Percentiles rank a stretch among this genome's conserved stretches.
These are phyloP conservation scores for Calcarisporium arbuscula DNA, from an alignment of 2,329 filamentous ascomycete species.

Conservation along the genomic window DNA sequence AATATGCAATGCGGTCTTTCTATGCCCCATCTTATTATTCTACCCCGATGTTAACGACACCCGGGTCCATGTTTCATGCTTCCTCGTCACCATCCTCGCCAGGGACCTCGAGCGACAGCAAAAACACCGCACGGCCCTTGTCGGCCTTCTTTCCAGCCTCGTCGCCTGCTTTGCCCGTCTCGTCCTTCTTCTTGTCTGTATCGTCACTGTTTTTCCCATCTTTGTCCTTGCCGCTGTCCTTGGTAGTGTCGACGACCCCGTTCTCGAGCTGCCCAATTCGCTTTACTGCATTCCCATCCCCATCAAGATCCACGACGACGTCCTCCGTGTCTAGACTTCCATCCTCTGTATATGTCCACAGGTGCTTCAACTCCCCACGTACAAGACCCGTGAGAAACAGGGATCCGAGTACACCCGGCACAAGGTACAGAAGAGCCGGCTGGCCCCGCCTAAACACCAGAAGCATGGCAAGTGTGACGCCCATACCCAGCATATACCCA, in stretches of 20 bases:
- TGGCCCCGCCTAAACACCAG: constrained; percentile 75
- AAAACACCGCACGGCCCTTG: constrained; percentile 23
- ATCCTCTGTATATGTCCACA: constrained; percentile 81
- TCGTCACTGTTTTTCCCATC: constrained; percentile 15
- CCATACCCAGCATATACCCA: constrained; percentile 75
- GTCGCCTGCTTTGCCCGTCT: constrained; percentile 8
- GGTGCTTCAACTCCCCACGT: constrained; percentile 63
- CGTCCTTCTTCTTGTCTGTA: constrained; percentile 10
- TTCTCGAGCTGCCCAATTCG: constrained; percentile 30
- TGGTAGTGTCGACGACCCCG: constrained; percentile 29
- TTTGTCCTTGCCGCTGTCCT: constrained; percentile 21
- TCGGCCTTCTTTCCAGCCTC: constrained; percentile 10
- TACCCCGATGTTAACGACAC: too few species aligned
- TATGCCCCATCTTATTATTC: too few species aligned
- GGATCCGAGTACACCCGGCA: constrained; percentile 72
- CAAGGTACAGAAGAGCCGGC: constrained; percentile 85
- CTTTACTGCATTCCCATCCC: constrained; percentile 38
- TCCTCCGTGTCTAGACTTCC: constrained; percentile 49
- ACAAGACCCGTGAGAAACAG: constrained; percentile 68
- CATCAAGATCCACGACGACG: constrained; percentile 49
- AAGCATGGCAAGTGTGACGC: constrained; percentile 70
- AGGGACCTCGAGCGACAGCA: constrained; percentile 26
- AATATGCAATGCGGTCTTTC: too few species aligned
- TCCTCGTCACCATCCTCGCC: constrained; percentile 13
- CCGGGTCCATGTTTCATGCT: too few species aligned